Evolutionary conservation across 148 eudicot species (phyloP), one percentile per base, ranked within the genome.

Genomic region (Camellia japonica): DNA sequence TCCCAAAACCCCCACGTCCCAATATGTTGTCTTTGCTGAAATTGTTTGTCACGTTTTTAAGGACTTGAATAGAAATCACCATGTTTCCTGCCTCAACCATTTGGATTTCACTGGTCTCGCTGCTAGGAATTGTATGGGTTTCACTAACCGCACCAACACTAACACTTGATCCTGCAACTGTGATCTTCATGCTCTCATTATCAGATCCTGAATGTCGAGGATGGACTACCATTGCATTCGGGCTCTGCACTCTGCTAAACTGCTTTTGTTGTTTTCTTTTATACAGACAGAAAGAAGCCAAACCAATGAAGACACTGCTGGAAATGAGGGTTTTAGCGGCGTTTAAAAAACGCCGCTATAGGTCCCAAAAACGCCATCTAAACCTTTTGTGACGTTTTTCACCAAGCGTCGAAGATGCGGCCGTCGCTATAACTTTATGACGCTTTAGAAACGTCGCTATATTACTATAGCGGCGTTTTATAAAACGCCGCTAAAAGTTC

Each of bases 121-220:
- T 73, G 6, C 80, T 74, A 1, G 91, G 90, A 52, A 87, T 61
- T 0, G 91, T 85, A 43, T 88, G 89, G 60, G 85, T 82, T 61
- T 91, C 98, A 49, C 91, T 87, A 5, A 87, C 73, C 5, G 87
- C 90, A 64, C 93, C 90, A 44, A 92, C 93, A 30, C 87, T 88
- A 13, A 91, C 92, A 74, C 97, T 92, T 9, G 98, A 95, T 38
- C 98, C 97, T 15, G 97, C 98, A 59, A 95, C 97, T 2, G 98
- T 95, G 76, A 95, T 92, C 84, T 93, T 95, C 67, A 93, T 88
- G 66, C 91, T 88, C 46, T 93, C 97, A 14, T 91, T 93, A 74
- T 95, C 94, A 0, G 98, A 92, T 0, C 93, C 94, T 2, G 97
- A 93, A 80, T 89, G 89, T 12, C 88, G 92, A 38, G 98, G 98